These are phyloP conservation scores for Escallonia herrerae DNA, from an alignment of 129 eudicot genomes.

Conservation along the genomic window DNA sequence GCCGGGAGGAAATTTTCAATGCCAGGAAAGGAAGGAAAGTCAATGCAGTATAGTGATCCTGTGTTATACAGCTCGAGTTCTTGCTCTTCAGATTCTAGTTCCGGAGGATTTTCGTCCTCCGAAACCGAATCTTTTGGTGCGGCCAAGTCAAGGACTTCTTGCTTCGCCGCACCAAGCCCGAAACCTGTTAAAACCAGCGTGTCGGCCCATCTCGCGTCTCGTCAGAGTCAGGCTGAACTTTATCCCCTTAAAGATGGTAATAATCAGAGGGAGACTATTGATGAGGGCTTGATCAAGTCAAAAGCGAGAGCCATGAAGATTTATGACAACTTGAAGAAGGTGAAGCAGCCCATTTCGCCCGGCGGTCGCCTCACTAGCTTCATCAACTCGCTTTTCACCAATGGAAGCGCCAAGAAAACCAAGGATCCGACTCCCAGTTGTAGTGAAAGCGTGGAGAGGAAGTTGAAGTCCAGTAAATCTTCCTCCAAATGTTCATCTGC, in stretches of 20 bases:
- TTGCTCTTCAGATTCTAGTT: slow-evolving; percentile 43
- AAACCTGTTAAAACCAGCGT: slow-evolving; percentile 1
- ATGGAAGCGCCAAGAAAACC: slow-evolving; percentile 31
- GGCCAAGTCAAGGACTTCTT: slow-evolving; percentile 24
- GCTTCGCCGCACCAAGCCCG: slow-evolving; percentile 13
- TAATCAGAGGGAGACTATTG: slow-evolving; percentile 7
- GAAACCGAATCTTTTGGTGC: slow-evolving; percentile 36
- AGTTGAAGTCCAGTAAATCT: neutral
- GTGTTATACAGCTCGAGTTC: slow-evolving; percentile 56
- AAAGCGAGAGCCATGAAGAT: slow-evolving; percentile 51
- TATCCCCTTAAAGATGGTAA: slow-evolving; percentile 20
- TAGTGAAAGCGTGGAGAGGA: neutral
- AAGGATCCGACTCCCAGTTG: slow-evolving; percentile 15
- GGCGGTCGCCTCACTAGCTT: slow-evolving; percentile 60
- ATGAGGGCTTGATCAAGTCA: slow-evolving; percentile 30
- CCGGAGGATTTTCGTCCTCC: slow-evolving; percentile 48
- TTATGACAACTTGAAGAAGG: slow-evolving; percentile 49
- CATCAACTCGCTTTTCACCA: slow-evolving; percentile 46
- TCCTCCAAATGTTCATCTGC: slow-evolving; percentile 59
- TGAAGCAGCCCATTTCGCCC: slow-evolving; percentile 78
- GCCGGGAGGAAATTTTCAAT: slow-evolving; percentile 14
- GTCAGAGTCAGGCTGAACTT: slow-evolving; percentile 13
- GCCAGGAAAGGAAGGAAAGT: slow-evolving; percentile 17
- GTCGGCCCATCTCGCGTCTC: neutral
- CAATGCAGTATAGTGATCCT: slow-evolving; percentile 17